These are phyloP conservation scores for Neofusicoccum umdonicola DNA, from an alignment of 2,329 filamentous ascomycete species.

Conservation along the genomic window DNA sequence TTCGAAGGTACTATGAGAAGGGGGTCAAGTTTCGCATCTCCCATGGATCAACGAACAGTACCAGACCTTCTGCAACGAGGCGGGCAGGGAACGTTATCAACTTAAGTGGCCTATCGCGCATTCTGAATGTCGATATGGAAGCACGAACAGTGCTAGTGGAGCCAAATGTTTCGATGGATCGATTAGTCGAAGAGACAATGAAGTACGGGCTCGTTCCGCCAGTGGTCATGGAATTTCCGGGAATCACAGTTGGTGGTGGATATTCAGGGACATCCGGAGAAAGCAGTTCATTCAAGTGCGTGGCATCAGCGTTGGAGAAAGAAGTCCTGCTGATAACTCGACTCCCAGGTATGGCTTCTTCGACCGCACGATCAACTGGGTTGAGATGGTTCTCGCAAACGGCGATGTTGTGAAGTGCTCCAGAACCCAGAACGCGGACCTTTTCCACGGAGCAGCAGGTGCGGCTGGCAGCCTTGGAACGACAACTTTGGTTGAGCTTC, in stretches of 20 bases:
- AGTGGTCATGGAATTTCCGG: slow-evolving; percentile 70
- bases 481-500: slow-evolving; percentile 56
- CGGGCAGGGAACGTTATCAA: slow-evolving; percentile 54
- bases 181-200: slow-evolving; percentile 58
- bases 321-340: too few relatives aligned
- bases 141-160: slow-evolving; percentile 62
- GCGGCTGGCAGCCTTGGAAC: slow-evolving; percentile 66
- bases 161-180: slow-evolving; percentile 68
- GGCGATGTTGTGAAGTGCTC: slow-evolving; percentile 59
- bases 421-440: slow-evolving; percentile 53
- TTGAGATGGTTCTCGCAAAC: slow-evolving; percentile 65
- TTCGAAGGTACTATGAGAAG: slow-evolving; percentile 50
- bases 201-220: slow-evolving; percentile 58
- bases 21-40: slow-evolving; percentile 67
- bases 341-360: slow-evolving; percentile 42
- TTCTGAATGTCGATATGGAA: slow-evolving; percentile 58
- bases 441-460: slow-evolving; percentile 66
- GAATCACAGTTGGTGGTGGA: slow-evolving; percentile 68
- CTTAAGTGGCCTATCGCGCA: slow-evolving; percentile 61
- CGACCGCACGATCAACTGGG: slow-evolving; percentile 58
- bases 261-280: slow-evolving; percentile 68
- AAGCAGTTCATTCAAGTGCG: slow-evolving; percentile 65
- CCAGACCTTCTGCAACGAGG: slow-evolving; percentile 47
- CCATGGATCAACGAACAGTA: slow-evolving; percentile 76
- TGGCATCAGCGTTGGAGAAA: too few relatives aligned